phyloP scores from a whole-genome alignment of 371 early-diverging fungal genomes.

The Lichtheimia ramosa region DNA sequence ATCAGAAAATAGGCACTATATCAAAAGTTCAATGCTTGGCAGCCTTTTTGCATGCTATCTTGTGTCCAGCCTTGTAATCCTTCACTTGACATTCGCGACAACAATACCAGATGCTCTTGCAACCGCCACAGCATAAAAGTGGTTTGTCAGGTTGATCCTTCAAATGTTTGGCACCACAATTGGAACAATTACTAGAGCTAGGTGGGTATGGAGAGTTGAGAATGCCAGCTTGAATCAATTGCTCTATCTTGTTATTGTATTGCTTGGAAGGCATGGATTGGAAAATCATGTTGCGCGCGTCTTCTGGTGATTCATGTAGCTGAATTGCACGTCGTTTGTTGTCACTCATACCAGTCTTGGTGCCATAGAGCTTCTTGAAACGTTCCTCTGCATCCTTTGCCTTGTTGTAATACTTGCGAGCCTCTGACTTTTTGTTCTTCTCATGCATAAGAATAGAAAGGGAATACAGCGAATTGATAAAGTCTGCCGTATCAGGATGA shows the following conservation, averaged over 20 bases:
- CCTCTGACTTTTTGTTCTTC: slow-evolving; percentile 57
- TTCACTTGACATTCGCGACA: slow-evolving; percentile 63
- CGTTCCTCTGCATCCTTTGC: slow-evolving; percentile 57
- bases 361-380: slow-evolving; percentile 61
- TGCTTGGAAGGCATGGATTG: slow-evolving; percentile 33
- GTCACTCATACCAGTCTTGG: slow-evolving; percentile 55
- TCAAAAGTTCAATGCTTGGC: background rate
- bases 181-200: slow-evolving; percentile 50
- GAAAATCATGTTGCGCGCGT: slow-evolving; percentile 35
- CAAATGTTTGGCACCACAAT: slow-evolving; percentile 50
- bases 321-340: slow-evolving; percentile 54
- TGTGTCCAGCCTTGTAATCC: slow-evolving; percentile 57
- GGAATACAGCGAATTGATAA: slow-evolving; percentile 59
- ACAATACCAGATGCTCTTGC: slow-evolving; percentile 65
- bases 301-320: slow-evolving; percentile 42
- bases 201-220: slow-evolving; percentile 40
- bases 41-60: slow-evolving; percentile 46
- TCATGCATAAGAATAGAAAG: slow-evolving; percentile 49
- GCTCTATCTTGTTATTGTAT: slow-evolving; percentile 38
- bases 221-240: slow-evolving; percentile 46
- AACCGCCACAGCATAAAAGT: slow-evolving; percentile 60
- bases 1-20: no score
- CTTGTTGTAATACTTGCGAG: slow-evolving; percentile 49
- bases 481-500: slow-evolving; percentile 59
- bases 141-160: slow-evolving; percentile 55